A percentile compares a stretch with the other conserved stretches of the same genome.
phyloP scores from a whole-genome alignment of 768 basidiomycete species.

The Clavaria fumosa region DNA sequence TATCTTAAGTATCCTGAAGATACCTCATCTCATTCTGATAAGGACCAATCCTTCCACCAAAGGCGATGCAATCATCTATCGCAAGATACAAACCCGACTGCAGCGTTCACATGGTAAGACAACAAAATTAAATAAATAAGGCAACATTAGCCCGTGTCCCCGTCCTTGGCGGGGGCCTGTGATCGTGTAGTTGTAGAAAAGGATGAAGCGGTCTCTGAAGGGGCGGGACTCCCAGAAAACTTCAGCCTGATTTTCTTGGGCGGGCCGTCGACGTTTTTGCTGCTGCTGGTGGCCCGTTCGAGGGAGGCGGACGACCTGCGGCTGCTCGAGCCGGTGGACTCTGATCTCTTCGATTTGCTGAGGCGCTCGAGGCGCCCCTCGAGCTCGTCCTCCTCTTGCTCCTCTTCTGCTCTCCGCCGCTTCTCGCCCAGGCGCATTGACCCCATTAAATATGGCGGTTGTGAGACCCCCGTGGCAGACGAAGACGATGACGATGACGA shows the following conservation, averaged over 20 bases:
- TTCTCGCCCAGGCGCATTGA: slow-evolving; percentile 50
- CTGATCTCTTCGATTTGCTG: slow-evolving; percentile 41
- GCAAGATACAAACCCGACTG: too few relatives aligned
- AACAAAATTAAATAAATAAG: too few relatives aligned
- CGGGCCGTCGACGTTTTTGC: slow-evolving; percentile 36
- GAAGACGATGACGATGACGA: slow-evolving; percentile 23
- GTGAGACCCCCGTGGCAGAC: too few relatives aligned
- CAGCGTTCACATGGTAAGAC: too few relatives aligned
- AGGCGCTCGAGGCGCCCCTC: slow-evolving; percentile 50
- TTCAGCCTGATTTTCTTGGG: slow-evolving; percentile 67
- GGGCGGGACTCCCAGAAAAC: slow-evolving; percentile 35
- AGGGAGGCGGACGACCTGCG: slow-evolving; percentile 14
- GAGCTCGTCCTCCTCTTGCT: slow-evolving; percentile 62
- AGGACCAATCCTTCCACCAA: too few relatives aligned
- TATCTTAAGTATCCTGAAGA: too few relatives aligned
- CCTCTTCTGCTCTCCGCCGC: slow-evolving; percentile 59
- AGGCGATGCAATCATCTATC: too few relatives aligned
- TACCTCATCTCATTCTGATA: too few relatives aligned
- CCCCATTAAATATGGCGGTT: slow-evolving; percentile 22
- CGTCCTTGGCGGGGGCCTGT: slow-evolving; percentile 65
- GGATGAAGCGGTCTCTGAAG: slow-evolving; percentile 51
- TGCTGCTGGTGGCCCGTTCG: slow-evolving; percentile 13
- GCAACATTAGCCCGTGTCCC: slow-evolving; percentile 46
- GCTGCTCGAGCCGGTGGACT: slow-evolving; percentile 26
- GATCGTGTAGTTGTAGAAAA: too few relatives aligned